Conservation (phyloP, 805 yeast genomes). For the Candida railenensis region DNA sequence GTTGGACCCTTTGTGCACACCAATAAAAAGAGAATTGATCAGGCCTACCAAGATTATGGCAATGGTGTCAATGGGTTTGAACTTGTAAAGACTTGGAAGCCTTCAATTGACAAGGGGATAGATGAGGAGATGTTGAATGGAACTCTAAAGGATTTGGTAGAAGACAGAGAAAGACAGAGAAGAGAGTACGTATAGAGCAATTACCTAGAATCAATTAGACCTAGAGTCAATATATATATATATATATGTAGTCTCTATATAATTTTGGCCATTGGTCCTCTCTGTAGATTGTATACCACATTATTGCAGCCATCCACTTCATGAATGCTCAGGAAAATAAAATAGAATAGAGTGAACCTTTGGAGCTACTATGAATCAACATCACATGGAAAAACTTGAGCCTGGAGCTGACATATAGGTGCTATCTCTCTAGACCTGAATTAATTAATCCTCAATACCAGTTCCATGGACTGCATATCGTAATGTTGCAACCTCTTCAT, state of each 20-base stretch:
- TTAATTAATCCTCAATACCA: no score
- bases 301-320: no score
- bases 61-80: constrained; percentile 1
- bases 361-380: no score
- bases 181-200: constrained; percentile 1
- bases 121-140: constrained; percentile 41
- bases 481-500: background rate
- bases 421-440: background rate
- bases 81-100: constrained; percentile 53
- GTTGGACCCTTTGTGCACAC: constrained; percentile 7
- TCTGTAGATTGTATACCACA: no score
- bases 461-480: no score
- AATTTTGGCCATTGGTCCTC: no score
- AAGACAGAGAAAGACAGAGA: constrained; percentile 23
- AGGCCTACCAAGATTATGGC: constrained; percentile 2
- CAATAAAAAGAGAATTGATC: constrained; percentile 3
- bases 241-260: background rate
- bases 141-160: constrained; percentile 32
- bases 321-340: background rate
- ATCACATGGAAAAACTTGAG: no score
- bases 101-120: constrained; percentile 44
- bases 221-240: no score
- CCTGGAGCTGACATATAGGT: no score
- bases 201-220: background rate
- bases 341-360: no score